Evolutionary conservation across 2,329 filamentous ascomycete genomes (phyloP), one percentile per base, ranked within the genome.

Genomic region (Malbranchea zuffiana): DNA sequence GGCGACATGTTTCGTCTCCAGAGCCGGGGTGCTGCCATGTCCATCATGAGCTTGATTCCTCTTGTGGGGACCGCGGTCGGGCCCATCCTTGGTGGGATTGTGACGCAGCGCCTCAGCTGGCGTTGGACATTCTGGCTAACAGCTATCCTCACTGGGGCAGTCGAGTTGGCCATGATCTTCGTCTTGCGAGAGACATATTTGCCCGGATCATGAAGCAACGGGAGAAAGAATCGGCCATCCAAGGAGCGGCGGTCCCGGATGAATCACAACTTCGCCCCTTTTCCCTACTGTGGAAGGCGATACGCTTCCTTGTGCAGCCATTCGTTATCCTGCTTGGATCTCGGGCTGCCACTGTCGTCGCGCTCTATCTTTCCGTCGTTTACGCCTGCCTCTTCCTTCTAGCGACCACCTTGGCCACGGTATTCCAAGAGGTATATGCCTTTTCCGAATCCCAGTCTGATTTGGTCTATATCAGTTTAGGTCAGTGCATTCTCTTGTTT

Each of bases 51-150:
- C n/a, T 8, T 31, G 15, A 31, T 19, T 32, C 35, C n/a, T n/a
- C n/a, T n/a, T n/a, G n/a, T n/a, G n/a, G n/a, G n/a, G n/a, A n/a
- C n/a, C n/a, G 23, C 25, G 5, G 7, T 40, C 10, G 38, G 32
- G 3, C 57, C 57, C 1, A 50, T 58, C 5, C 44, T 44, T 4
- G 61, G 65, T 11, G 65, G 55, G 1, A 68, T 58, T 40, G 49
- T 67, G 5, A 47, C 57, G 3, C 47, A 64, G 37, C 44, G 46
- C 1, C 50, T 57, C 24, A 61, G 55, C 5, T 69, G 66, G 66
- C 51, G 64, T 1, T 69, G 65, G 65, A 50, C 52, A 3, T 69
- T 69, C 46, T 69, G 61, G 57, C 42, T 62, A 2, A 46, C 64
- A 3, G 50, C 60, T 1, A 61, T 66, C 17, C 13, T 24, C 5